Base-by-base conservation (phyloP, 2,329 filamentous ascomycete genomes). In the Ophiostoma ulmi region DNA sequence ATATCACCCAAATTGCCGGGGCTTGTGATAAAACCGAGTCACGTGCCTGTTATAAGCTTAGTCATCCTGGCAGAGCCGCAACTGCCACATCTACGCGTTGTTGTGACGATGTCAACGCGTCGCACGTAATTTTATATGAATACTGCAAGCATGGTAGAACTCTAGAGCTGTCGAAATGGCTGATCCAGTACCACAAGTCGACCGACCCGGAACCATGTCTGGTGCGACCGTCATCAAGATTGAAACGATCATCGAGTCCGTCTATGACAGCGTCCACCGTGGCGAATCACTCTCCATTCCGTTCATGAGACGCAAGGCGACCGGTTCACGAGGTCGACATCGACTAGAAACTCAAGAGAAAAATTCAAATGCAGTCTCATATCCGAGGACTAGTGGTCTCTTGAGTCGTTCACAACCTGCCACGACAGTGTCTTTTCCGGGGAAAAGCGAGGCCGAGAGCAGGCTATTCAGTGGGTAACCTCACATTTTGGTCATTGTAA, bases 171-270 rank as follows among this genome's bases (percentile, higher is more conserved):
- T 31, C 31, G 31, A 55, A 10, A 55, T 55, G 48, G 1, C n/a
- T 11, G 48, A 55, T 22, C 48, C 20, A n/a, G 3, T 26, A 1
- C 20, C 6, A n/a, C 48, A 55, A 4, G 5, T 22, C 7, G 48
- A 4, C n/a, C 48, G n/a, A 4, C 35, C 13, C 8, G 8, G 20
- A 20, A 39, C 3, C 26, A 38, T 20, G 22, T n/a, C 66, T 7
- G 77, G 76, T 0, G 61, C 72, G 14, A 81, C 85, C 17, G 82
- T 88, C 36, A 76, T 80, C 63, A 84, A 82, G 70, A 86, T 90
- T 61, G 87, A 89, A 75, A 78, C 79, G 5, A 83, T 89, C 31
- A 80, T 89, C 20, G 83, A 85, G 70, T 75, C 75, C 0, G 82
- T 89, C 67, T 74, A 83, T 8, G 83, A 87, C 69, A 82, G 80